Evolutionary conservation across 345 rosid genomes (phyloP).

Genomic region (Euphorbia peplus): DNA sequence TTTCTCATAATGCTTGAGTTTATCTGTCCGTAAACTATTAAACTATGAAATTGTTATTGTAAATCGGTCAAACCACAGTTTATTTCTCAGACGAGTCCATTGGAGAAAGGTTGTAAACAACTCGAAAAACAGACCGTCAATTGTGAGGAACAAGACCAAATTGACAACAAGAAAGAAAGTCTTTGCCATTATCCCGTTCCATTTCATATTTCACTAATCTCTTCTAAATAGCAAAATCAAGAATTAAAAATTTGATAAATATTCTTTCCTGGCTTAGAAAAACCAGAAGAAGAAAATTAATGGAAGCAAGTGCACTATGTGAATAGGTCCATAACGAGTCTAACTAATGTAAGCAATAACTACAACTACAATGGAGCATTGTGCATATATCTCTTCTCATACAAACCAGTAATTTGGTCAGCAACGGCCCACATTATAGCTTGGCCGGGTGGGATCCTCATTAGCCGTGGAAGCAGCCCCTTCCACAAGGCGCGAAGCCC

Average conservation of each 20-base stretch:
- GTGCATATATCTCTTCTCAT: slow-evolving; percentile 57
- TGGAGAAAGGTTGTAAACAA: no score
- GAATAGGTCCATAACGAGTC: not conserved
- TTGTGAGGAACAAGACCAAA: not conserved
- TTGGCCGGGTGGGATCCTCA: slow-evolving; percentile 98
- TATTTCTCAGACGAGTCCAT: no score
- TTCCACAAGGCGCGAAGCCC: slow-evolving; percentile 82
- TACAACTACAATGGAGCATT: slow-evolving; percentile 48
- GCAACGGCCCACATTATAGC: slow-evolving; percentile 99
- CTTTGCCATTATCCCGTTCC: not conserved
- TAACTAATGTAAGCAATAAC: slow-evolving; percentile 24
- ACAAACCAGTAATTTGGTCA: slow-evolving; percentile 82
- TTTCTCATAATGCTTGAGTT: no score
- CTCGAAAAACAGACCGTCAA: not conserved
- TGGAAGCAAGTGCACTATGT: slow-evolving; percentile 47
- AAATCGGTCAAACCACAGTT: no score
- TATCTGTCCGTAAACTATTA: no score
- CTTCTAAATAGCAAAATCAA: not conserved
- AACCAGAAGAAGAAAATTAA: slow-evolving; percentile 17
- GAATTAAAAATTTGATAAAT: not conserved
- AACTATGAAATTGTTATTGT: no score
- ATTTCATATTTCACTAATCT: no score
- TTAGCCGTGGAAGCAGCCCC: slow-evolving; percentile 87
- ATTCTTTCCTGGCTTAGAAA: no score
- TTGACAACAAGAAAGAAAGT: not conserved